phyloP scores from a whole-genome alignment of 1,139 yeast species.

The Saccharomyces hybrid region DNA sequence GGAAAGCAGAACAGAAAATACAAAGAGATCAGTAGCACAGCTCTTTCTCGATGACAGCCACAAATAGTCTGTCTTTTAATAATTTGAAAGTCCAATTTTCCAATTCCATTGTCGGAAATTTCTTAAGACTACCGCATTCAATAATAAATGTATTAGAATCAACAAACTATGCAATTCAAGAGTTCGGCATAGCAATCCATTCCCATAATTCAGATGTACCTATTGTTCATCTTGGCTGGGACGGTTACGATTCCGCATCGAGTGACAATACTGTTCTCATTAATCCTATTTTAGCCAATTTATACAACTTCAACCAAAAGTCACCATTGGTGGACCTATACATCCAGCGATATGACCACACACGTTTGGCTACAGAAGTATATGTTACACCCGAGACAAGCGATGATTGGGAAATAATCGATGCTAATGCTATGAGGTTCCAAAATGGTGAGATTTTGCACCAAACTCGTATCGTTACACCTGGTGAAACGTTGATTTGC shows the following conservation, averaged over 20 bases:
- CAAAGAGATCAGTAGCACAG: background rate
- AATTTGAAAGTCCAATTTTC: constrained; percentile 10
- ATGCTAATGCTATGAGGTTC: constrained; percentile 67
- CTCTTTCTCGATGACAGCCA: background rate
- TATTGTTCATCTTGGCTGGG: constrained; percentile 63
- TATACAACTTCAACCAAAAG: constrained; percentile 35
- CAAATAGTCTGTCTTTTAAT: constrained; percentile 11
- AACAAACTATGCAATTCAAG: constrained; percentile 18
- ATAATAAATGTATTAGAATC: constrained; percentile 19
- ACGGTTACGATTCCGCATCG: constrained; percentile 49
- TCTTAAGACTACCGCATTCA: constrained; percentile 23
- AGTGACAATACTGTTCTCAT: constrained; percentile 40
- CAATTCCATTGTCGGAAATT: constrained; percentile 24
- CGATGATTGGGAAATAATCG: constrained; percentile 89
- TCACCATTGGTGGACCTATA: constrained; percentile 33
- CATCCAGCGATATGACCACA: constrained; percentile 36
- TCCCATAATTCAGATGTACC: constrained; percentile 8
- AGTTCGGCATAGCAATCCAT: constrained; percentile 18
- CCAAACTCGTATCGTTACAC: constrained; percentile 71
- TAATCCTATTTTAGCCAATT: constrained; percentile 48
- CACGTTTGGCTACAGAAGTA: constrained; percentile 50
- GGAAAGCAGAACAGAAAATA: too few relatives aligned
- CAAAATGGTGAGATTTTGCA: constrained; percentile 62
- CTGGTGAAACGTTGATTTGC: constrained; percentile 56
- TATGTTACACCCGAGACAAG: constrained; percentile 70